These are phyloP conservation scores for Apiospora rasikravindrae DNA, from an alignment of 2,329 filamentous ascomycete species.

Conservation along the genomic window DNA sequence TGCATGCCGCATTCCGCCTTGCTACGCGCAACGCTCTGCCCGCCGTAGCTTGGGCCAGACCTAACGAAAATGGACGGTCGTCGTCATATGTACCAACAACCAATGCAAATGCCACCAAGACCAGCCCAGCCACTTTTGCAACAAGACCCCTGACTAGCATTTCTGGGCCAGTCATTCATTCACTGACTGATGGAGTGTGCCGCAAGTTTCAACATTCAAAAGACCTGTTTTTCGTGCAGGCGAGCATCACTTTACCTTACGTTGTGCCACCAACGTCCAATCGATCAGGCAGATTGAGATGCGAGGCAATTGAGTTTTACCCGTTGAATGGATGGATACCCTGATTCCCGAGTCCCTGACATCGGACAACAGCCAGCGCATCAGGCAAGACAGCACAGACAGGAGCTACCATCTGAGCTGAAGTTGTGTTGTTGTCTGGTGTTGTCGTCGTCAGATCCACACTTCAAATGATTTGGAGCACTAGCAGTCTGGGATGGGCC, in stretches of 20 bases:
- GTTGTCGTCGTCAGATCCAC: slow-evolving; percentile 8
- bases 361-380: slow-evolving; percentile 5
- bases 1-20: not conserved
- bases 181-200: not conserved
- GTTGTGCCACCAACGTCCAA: not conserved
- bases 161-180: slow-evolving; percentile 2
- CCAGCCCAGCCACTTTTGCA: slow-evolving; percentile 13
- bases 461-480: slow-evolving; percentile 12
- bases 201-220: slow-evolving; percentile 2
- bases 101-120: not conserved
- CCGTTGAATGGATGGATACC: not conserved
- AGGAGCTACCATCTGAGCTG: not conserved
- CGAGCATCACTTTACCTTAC: not conserved
- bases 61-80: not conserved
- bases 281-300: not conserved
- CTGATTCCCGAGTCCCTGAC: no score
- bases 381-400: not conserved
- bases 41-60: not conserved
- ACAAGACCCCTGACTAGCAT: slow-evolving; percentile 7
- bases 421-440: not conserved
- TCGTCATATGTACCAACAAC: not conserved
- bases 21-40: not conserved
- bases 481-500: slow-evolving; percentile 5
- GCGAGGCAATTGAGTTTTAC: not conserved
- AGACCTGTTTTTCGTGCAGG: not conserved